A percentile compares a stretch with the other conserved stretches of the same genome.
Conservation (phyloP, 345 rosid species). For the Eucalyptus urophylla region DNA sequence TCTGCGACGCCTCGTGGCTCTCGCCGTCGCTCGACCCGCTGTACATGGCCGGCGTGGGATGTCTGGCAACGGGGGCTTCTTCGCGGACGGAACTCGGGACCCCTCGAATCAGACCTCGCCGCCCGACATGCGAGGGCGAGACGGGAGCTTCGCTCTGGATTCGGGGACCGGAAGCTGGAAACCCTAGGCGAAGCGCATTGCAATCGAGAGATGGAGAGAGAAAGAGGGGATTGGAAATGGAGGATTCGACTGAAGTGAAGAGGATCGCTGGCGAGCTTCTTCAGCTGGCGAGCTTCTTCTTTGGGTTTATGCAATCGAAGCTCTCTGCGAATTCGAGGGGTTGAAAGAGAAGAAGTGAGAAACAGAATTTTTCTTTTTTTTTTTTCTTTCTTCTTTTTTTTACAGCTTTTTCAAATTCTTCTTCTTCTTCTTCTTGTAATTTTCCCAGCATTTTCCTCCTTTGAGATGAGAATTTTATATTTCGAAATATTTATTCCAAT, state of each 20-base stretch:
- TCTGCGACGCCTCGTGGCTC: slow-evolving; percentile 69
- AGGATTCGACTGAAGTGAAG: not conserved
- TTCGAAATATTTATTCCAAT: not conserved
- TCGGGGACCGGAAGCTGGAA: not conserved
- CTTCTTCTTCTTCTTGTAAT: not conserved
- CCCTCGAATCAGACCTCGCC: not conserved
- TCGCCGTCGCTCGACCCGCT: slow-evolving; percentile 97
- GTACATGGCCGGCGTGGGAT: slow-evolving; percentile 31
- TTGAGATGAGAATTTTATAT: no score
- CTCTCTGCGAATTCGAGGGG: not conserved
- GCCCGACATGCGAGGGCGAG: not conserved
- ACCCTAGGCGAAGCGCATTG: not conserved
- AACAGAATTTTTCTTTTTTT: rapidly evolving
- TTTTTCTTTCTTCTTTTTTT: not conserved
- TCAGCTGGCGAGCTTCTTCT: not conserved
- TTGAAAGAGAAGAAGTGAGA: not conserved
- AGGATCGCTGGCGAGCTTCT: not conserved
- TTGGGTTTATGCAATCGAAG: not conserved
- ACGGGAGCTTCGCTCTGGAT: not conserved
- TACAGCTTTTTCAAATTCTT: not conserved
- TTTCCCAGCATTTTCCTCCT: not conserved
- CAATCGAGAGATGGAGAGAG: not conserved
- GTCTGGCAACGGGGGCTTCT: not conserved
- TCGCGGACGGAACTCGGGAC: not conserved
- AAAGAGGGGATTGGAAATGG: not conserved